phyloP scores from a whole-genome alignment of 148 eudicot species.

The Rhododendron ovatum region DNA sequence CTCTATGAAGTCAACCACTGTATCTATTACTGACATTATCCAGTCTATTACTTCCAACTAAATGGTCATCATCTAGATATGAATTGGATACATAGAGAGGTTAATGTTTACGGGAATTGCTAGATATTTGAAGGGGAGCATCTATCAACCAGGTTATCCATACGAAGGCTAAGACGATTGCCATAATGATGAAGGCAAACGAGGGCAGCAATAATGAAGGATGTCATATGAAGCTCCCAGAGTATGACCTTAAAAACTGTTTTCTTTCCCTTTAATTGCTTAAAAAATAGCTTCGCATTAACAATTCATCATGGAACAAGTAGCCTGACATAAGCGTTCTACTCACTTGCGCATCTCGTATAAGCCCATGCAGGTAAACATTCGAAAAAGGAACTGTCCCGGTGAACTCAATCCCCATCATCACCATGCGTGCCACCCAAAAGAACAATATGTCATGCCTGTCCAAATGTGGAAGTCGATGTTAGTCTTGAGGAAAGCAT shows the following conservation, averaged over 20 bases:
- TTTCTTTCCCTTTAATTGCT: neutral
- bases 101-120: neutral
- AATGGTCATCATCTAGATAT: neutral
- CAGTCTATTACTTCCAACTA: neutral
- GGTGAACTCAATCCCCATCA: constrained; percentile 98
- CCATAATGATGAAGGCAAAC: neutral
- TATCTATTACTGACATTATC: neutral
- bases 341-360: constrained; percentile 91
- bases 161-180: neutral
- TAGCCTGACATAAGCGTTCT: constrained; percentile 2
- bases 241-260: neutral
- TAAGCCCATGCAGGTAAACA: constrained; percentile 91
- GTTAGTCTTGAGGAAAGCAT: constrained; percentile 5
- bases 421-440: constrained; percentile 99
- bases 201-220: neutral
- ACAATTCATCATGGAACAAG: neutral
- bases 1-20: neutral
- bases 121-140: neutral
- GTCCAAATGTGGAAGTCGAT: constrained; percentile 22
- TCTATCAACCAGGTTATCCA: neutral
- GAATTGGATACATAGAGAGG: neutral
- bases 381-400: constrained; percentile 87
- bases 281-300: neutral
- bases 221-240: neutral
- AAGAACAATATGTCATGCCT: constrained; percentile 99